Evolutionary conservation across 2,329 filamentous ascomycete species (phyloP).

Genomic region (Epichloe amarillans): DNA sequence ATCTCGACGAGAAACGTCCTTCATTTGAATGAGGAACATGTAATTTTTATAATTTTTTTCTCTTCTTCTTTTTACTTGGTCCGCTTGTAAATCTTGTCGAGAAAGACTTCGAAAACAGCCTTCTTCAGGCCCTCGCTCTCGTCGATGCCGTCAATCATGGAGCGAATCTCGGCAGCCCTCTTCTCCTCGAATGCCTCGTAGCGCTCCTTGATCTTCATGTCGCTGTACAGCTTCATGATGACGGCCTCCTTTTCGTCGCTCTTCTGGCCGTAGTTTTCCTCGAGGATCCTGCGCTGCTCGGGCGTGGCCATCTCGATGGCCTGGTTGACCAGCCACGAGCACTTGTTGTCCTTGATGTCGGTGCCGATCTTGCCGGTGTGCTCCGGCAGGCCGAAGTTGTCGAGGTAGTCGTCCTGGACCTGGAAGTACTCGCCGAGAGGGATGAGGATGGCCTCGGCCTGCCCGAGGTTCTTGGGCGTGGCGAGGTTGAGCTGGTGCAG

Average conservation of each 20-base stretch:
- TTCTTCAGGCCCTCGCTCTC: slow-evolving; percentile 84
- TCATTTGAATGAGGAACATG: no score
- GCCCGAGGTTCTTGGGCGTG: slow-evolving; percentile 77
- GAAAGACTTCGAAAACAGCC: slow-evolving; percentile 76
- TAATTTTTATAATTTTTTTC: not conserved
- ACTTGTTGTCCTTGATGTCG: slow-evolving; percentile 99
- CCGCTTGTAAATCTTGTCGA: slow-evolving; percentile 96
- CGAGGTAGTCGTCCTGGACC: slow-evolving; percentile 95
- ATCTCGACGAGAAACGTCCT: no score
- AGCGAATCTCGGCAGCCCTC: slow-evolving; percentile 61
- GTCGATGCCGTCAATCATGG: slow-evolving; percentile 66
- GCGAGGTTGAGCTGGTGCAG: slow-evolving; percentile 76
- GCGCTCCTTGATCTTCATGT: slow-evolving; percentile 68
- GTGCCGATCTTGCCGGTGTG: slow-evolving; percentile 97
- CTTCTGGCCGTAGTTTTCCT: slow-evolving; percentile 91
- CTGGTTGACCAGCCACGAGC: slow-evolving; percentile 95
- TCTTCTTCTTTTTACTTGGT: slow-evolving; percentile 55
- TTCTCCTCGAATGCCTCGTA: slow-evolving; percentile 88
- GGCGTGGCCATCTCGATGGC: slow-evolving; percentile 67
- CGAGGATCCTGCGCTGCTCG: slow-evolving; percentile 76
- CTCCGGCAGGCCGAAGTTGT: slow-evolving; percentile 88
- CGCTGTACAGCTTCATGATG: slow-evolving; percentile 80
- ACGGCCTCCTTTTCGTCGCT: slow-evolving; percentile 68
- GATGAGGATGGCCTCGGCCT: slow-evolving; percentile 82
- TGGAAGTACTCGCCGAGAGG: slow-evolving; percentile 99